Percentiles rank a stretch among this genome's conserved stretches.
phyloP scores from a whole-genome alignment of 495 filamentous ascomycete genomes.

The Glutinoglossum americanum region DNA sequence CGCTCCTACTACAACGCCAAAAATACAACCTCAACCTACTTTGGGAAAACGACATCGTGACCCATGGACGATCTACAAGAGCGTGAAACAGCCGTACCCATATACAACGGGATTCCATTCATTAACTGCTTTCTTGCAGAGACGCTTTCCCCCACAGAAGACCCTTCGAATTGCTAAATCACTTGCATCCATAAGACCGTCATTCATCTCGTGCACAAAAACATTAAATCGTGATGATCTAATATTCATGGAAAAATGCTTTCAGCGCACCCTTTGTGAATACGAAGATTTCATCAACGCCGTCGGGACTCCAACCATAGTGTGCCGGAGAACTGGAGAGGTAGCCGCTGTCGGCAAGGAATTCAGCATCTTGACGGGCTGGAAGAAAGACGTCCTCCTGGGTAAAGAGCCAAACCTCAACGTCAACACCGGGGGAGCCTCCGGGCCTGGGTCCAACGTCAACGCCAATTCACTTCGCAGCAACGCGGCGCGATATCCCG shows the following conservation, averaged over 20 bases:
- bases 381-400: constrained; percentile 76
- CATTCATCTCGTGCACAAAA: constrained; percentile 73
- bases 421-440: constrained; percentile 40
- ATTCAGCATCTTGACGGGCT: constrained; percentile 82
- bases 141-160: constrained; percentile 47
- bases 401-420: constrained; percentile 81
- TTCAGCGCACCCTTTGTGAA: constrained; percentile 78
- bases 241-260: constrained; percentile 92
- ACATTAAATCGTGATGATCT: constrained; percentile 69
- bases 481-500: constrained; percentile 4
- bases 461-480: not conserved
- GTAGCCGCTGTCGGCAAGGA: constrained; percentile 84
- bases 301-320: constrained; percentile 72
- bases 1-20: constrained; percentile 22
- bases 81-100: constrained; percentile 71
- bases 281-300: constrained; percentile 81
- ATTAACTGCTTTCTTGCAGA: constrained; percentile 59
- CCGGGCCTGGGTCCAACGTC: constrained; percentile 15
- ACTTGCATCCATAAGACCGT: constrained; percentile 72
- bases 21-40: constrained; percentile 20
- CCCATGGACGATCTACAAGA: constrained; percentile 68
- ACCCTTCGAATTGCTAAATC: constrained; percentile 64
- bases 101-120: constrained; percentile 82
- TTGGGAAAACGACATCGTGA: constrained; percentile 36
- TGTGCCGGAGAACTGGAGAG: constrained; percentile 81